phyloP scores from a whole-genome alignment of 768 basidiomycete genomes.

The Pleurotus tuber-regium region DNA sequence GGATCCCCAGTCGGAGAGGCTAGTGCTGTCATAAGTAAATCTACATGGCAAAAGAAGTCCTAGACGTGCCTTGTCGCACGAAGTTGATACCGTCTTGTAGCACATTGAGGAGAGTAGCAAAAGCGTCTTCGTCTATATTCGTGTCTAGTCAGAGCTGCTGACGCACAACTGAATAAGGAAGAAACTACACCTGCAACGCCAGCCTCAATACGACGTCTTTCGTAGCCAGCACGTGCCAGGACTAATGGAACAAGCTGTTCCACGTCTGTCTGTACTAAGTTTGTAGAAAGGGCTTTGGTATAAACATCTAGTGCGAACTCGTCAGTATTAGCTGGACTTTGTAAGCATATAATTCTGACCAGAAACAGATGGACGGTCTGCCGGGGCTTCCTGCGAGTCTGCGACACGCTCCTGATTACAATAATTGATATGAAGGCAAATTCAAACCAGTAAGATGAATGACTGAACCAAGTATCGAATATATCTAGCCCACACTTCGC shows the following conservation, averaged over 20 bases:
- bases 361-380: constrained; percentile 27
- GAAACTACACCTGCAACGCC: constrained; percentile 43
- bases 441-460: no score
- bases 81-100: constrained; percentile 63
- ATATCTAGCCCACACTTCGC: constrained; percentile 78
- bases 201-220: constrained; percentile 52
- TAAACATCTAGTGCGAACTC: constrained; percentile 47
- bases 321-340: constrained; percentile 10
- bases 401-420: constrained; percentile 41
- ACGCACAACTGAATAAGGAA: no score
- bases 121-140: constrained; percentile 41
- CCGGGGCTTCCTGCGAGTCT: constrained; percentile 28
- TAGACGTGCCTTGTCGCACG: constrained; percentile 52
- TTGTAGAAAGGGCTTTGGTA: constrained; percentile 51
- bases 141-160: no score
- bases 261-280: constrained; percentile 52
- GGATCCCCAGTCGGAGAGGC: constrained; percentile 71
- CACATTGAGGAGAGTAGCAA: constrained; percentile 51
- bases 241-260: constrained; percentile 66
- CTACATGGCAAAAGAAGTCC: not conserved
- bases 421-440: no score
- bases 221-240: constrained; percentile 63
- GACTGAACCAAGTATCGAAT: constrained; percentile 63
- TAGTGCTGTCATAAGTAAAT: constrained; percentile 20
- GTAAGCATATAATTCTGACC: constrained; percentile 20